A percentile compares a stretch with the other conserved stretches of the same genome.
These are phyloP conservation scores for Tetrahymena malaccensis DNA, from an alignment of 73 alveolate genomes.

Conservation along the genomic window DNA sequence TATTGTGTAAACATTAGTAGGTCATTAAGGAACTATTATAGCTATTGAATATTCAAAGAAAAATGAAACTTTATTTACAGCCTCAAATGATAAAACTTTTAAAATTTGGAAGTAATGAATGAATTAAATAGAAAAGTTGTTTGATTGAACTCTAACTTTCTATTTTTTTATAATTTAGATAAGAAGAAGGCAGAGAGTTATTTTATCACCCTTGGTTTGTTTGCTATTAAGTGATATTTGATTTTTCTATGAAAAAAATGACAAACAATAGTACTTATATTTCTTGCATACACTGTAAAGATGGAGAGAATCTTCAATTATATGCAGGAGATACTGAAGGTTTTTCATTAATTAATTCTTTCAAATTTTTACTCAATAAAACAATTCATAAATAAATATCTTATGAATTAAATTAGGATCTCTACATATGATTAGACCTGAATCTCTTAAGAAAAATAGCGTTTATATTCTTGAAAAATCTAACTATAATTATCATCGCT, in stretches of 20 bases:
- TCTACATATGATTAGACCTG: slow-evolving; percentile 54
- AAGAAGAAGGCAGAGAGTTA: slow-evolving; percentile 80
- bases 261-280: slow-evolving; percentile 60
- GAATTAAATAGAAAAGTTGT: not conserved
- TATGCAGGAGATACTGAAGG: slow-evolving; percentile 89
- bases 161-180: not conserved
- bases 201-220: slow-evolving; percentile 86
- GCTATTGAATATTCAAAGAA: slow-evolving; percentile 52
- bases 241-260: slow-evolving; percentile 67
- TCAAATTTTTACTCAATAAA: not conserved
- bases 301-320: slow-evolving; percentile 60
- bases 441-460: slow-evolving; percentile 43
- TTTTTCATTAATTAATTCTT: not conserved
- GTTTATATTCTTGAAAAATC: slow-evolving; percentile 61
- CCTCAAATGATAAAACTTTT: slow-evolving; percentile 72
- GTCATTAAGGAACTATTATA: slow-evolving; percentile 54
- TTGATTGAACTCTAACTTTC: not conserved
- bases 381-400: too few species aligned
- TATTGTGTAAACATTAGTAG: slow-evolving; percentile 17
- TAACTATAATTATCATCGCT: slow-evolving; percentile 55
- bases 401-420: slow-evolving; percentile 23
- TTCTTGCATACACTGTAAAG: slow-evolving; percentile 63
- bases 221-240: slow-evolving; percentile 58
- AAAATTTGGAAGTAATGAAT: slow-evolving; percentile 55
- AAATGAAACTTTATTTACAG: slow-evolving; percentile 52